Conservation (phyloP, 2,329 filamentous ascomycete species). For the Colletotrichum theobromicola region DNA sequence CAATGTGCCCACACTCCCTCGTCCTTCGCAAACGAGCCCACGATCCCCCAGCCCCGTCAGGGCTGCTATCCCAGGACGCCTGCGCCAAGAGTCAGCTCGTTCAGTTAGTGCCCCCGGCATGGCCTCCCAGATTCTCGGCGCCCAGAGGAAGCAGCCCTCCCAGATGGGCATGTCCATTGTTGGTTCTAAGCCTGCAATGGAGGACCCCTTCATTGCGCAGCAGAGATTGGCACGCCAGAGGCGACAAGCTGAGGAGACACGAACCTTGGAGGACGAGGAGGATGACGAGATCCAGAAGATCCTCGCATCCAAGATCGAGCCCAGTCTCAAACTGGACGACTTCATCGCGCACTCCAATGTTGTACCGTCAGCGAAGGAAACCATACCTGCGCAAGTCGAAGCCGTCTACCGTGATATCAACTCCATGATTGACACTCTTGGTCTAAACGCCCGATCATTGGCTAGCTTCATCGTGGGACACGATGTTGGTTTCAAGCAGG, state of each 20-base stretch:
- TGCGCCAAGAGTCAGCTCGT: conserved; percentile 55
- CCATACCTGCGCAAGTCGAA: conserved; percentile 67
- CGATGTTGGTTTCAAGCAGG: conserved; percentile 55
- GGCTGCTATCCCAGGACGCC: conserved; percentile 56
- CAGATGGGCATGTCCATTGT: conserved; percentile 43
- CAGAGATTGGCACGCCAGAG: conserved; percentile 58
- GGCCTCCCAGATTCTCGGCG: conserved; percentile 58
- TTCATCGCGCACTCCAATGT: conserved; percentile 70
- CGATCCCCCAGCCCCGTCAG: conserved; percentile 77
- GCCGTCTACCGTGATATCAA: conserved; percentile 81
- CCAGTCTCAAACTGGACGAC: conserved; percentile 67
- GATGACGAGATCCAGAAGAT: conserved; percentile 71
- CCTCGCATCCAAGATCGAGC: conserved; percentile 63
- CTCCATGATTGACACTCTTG: conserved; percentile 92
- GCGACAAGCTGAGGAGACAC: conserved; percentile 62
- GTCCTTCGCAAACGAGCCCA: conserved; percentile 61
- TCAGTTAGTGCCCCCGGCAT: conserved; percentile 67
- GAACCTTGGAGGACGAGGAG: conserved; percentile 69
- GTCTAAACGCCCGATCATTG: conserved; percentile 78
- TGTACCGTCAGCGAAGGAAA: conserved; percentile 57
- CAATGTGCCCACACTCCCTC: conserved; percentile 59
- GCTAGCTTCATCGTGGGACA: conserved; percentile 72
- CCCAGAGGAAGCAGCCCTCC: conserved; percentile 40
- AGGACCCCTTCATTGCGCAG: conserved; percentile 54
- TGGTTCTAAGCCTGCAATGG: conserved; percentile 39